These are phyloP conservation scores for Rhizoclosmatium globosum DNA, from an alignment of 192 early-diverging fungal genomes.

Conservation along the genomic window DNA sequence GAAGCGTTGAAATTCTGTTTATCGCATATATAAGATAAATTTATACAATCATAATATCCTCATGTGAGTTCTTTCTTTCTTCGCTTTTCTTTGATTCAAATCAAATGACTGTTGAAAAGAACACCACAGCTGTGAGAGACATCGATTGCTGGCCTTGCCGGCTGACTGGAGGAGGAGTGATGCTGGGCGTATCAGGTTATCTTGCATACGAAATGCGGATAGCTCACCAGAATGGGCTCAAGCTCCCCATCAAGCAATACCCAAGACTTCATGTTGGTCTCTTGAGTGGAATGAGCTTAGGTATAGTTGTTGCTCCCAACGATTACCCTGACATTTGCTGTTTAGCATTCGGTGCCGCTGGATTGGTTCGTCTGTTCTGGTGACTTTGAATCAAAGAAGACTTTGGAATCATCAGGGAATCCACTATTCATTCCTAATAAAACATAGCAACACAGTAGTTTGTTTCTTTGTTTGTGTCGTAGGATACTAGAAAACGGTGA, in stretches of 20 bases:
- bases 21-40: no score
- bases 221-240: not conserved
- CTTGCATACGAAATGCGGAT: conserved; percentile 17
- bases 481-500: no score
- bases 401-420: not conserved
- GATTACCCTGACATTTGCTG: not conserved
- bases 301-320: not conserved
- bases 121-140: conserved; percentile 3
- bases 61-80: not conserved
- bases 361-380: conserved; percentile 21
- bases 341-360: conserved; percentile 13
- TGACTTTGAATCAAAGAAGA: not conserved
- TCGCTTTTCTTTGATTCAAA: not conserved
- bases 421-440: no score
- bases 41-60: no score
- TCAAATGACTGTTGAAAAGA: not conserved
- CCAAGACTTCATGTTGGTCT: conserved; percentile 27
- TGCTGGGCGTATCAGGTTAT: conserved; percentile 27
- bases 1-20: no score
- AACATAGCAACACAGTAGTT: no score
- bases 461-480: no score
- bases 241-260: conserved; percentile 4
- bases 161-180: conserved; percentile 31
- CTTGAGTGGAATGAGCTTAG: conserved; percentile 29
- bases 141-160: conserved; percentile 37